Conservation (phyloP, 805 yeast genomes). For the Lipomyces orientalis region DNA sequence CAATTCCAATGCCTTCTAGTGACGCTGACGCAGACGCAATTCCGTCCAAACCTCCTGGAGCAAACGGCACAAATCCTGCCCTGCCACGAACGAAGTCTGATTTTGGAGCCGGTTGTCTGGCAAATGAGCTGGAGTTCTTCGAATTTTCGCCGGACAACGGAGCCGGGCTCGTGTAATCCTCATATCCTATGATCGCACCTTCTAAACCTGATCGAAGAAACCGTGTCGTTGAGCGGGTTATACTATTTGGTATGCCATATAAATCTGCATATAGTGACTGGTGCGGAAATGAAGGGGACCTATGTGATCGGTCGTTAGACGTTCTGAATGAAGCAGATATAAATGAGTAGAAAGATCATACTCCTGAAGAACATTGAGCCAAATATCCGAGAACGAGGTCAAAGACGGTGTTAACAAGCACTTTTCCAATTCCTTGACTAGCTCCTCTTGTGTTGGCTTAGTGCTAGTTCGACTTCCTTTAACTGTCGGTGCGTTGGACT, state of each 20-base stretch:
- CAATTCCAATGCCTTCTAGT: conserved; percentile 39
- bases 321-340: not conserved
- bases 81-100: conserved; percentile 71
- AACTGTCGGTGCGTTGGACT: not conserved
- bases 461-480: not conserved
- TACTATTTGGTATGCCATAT: conserved; percentile 62
- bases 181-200: conserved; percentile 67
- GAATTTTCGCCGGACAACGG: conserved; percentile 58
- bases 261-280: conserved; percentile 54
- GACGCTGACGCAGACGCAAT: conserved; percentile 39
- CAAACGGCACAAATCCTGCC: conserved; percentile 80
- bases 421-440: conserved; percentile 42
- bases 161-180: conserved; percentile 62
- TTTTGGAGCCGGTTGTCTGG: conserved; percentile 61
- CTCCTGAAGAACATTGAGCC: conserved; percentile 71
- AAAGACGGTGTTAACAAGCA: conserved; percentile 68
- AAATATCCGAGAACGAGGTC: conserved; percentile 66
- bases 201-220: conserved; percentile 76
- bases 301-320: conserved; percentile 6
- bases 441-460: conserved; percentile 25
- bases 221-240: conserved; percentile 66
- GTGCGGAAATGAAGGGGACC: conserved; percentile 43
- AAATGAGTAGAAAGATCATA: conserved; percentile 11
- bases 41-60: conserved; percentile 81
- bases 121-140: conserved; percentile 72